These are phyloP conservation scores for Stachybotrys echinatus DNA, from an alignment of 2,329 filamentous ascomycete genomes.

Conservation along the genomic window DNA sequence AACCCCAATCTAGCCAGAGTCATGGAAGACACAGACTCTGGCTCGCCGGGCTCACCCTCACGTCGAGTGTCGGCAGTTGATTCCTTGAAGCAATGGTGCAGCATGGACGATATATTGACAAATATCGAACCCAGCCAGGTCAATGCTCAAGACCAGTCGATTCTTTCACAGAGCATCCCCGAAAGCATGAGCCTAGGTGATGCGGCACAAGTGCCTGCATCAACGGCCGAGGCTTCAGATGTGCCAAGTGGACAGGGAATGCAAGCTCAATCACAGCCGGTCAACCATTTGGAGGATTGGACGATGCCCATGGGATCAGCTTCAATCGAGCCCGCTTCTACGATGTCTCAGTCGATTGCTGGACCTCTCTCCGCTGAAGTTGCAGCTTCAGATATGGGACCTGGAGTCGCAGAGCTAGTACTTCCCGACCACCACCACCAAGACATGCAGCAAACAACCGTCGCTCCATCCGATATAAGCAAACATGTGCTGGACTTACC, in stretches of 20 bases:
- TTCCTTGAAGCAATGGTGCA: slow-evolving; percentile 9
- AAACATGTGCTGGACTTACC: slow-evolving; percentile 17
- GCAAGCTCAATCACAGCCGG: too few relatives aligned
- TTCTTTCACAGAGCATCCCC: neutral
- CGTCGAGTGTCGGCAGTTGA: slow-evolving; percentile 7
- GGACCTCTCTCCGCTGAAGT: too few relatives aligned
- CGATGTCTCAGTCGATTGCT: too few relatives aligned
- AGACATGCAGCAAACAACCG: slow-evolving; percentile 20
- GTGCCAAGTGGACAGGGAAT: too few relatives aligned
- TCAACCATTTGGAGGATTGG: too few relatives aligned
- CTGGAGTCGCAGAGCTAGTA: too few relatives aligned
- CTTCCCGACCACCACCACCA: slow-evolving; percentile 1
- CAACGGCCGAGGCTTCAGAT: too few relatives aligned
- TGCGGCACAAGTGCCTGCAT: neutral
- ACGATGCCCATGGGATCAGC: too few relatives aligned
- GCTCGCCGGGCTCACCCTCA: neutral
- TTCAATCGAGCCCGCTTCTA: too few relatives aligned
- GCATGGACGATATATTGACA: slow-evolving; percentile 6
- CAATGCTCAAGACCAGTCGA: neutral
- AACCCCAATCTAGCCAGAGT: neutral
- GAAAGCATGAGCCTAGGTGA: too few relatives aligned
- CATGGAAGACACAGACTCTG: slow-evolving; percentile 1
- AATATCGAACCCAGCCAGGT: neutral
- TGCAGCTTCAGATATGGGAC: too few relatives aligned
- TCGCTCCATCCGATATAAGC: slow-evolving; percentile 33